Base-by-base conservation (phyloP, 306 rosid genomes). In the Quillaja saponaria region DNA sequence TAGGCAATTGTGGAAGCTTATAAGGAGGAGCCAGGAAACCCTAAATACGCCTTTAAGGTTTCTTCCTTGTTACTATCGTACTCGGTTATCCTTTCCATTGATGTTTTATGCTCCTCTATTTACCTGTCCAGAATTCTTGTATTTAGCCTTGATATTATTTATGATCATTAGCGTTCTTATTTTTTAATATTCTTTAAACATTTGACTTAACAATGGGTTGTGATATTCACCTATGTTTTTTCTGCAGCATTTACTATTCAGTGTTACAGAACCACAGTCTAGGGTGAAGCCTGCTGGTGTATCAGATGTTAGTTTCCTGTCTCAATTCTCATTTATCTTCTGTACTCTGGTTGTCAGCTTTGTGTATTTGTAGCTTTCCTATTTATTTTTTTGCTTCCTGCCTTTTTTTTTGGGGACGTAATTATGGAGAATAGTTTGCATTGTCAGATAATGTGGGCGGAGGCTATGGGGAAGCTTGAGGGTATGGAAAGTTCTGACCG, bases 371-470 rank as follows among this genome's bases (percentile, higher is more conserved):
- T 19, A 10, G 55, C 51, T 72, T 66, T 14, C 15, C 28, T 48
- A 3, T 34, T 49, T 57, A 20, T 50, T 18, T 16, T 4, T 19
- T 38, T 28, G 28, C 9, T 13, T 19, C 25, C 39, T 39, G 12
- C 44, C 5, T 6, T 39, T 39, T 7, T 39, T 8, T 39, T 39
- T 39, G 33, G 14, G 63, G 66, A 90, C n/a, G n/a, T 84, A 70
- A 86, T 51, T 78, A 8, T 61, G 68, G 75, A 67, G 74, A 78
- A 70, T 84, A 81, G 94, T 87, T 94, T 85, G 55, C 67, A 39
- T 81, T 83, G 79, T 61, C 79, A 94, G 99, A 89, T 89, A 66
- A 89, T 94, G 97, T 94, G 99, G 99, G 99, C 97, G n/a, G 99
- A 94, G 84, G 99, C 99, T 16, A 83, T 85, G 97, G 89, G 85